Evolutionary conservation across 768 basidiomycete species (phyloP).

Genomic region (Mycena crocata): DNA sequence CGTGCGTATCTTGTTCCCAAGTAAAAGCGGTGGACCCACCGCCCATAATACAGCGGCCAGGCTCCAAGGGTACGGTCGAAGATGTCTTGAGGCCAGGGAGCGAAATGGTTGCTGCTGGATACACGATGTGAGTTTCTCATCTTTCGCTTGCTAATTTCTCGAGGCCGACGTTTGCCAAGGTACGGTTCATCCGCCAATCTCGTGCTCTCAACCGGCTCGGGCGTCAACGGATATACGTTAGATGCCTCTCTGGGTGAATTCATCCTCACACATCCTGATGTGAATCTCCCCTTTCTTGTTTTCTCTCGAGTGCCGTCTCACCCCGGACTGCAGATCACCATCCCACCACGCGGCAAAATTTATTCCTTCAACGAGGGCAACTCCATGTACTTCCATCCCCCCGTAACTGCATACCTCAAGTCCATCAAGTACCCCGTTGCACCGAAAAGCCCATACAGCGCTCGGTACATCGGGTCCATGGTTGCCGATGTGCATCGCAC

Average conservation of each 20-base stretch:
- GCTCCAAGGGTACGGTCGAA: conserved; percentile 79
- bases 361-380: conserved; percentile 99
- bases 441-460: conserved; percentile 87
- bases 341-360: conserved; percentile 95
- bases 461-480: conserved; percentile 98
- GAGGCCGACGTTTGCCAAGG: conserved; percentile 44
- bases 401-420: conserved; percentile 84
- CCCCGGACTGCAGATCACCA: conserved; percentile 73
- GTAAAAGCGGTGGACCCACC: neutral
- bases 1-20: conserved; percentile 59
- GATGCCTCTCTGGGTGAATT: conserved; percentile 97
- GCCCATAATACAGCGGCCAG: conserved; percentile 64
- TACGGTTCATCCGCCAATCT: conserved; percentile 96
- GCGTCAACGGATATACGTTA: conserved; percentile 98
- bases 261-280: conserved; percentile 97
- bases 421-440: conserved; percentile 90
- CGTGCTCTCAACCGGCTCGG: conserved; percentile 93
- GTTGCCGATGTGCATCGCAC: conserved; percentile 98
- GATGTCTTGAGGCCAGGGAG: conserved; percentile 95
- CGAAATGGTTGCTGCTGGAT: conserved; percentile 98
- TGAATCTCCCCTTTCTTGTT: conserved; percentile 47
- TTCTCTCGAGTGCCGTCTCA: conserved; percentile 16
- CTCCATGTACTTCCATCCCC: conserved; percentile 91
- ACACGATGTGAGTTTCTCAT: conserved; percentile 83
- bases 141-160: neutral